Evolutionary conservation across 805 yeast genomes (phyloP).

Genomic region (Candida silvicultrix): DNA sequence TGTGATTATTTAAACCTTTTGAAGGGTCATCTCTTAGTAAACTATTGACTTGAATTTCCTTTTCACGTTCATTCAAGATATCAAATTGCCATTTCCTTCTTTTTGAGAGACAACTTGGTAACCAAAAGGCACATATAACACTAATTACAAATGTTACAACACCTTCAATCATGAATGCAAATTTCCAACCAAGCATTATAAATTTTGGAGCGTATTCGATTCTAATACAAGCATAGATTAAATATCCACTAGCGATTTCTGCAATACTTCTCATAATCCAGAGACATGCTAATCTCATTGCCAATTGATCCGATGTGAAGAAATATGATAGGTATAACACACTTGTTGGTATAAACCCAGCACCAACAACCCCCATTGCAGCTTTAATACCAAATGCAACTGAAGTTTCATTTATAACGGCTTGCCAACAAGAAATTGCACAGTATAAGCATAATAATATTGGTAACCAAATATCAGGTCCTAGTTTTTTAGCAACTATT

Average conservation of each 20-base stretch:
- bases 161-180: slow-evolving; percentile 60
- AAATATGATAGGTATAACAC: slow-evolving; percentile 34
- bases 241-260: slow-evolving; percentile 18
- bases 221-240: slow-evolving; percentile 20
- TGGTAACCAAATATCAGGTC: slow-evolving; percentile 58
- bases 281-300: slow-evolving; percentile 20
- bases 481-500: slow-evolving; percentile 48
- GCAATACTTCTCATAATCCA: slow-evolving; percentile 25
- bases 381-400: slow-evolving; percentile 41
- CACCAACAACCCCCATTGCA: slow-evolving; percentile 47
- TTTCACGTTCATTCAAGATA: background rate
- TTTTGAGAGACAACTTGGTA: slow-evolving; percentile 43
- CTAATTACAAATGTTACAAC: slow-evolving; percentile 46
- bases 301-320: slow-evolving; percentile 27
- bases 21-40: background rate
- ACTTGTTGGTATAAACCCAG: slow-evolving; percentile 59
- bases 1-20: background rate
- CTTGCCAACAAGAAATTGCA: slow-evolving; percentile 44
- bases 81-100: background rate
- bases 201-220: slow-evolving; percentile 29
- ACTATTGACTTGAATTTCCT: background rate
- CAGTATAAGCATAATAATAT: slow-evolving; percentile 49
- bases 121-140: slow-evolving; percentile 30
- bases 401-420: slow-evolving; percentile 29
- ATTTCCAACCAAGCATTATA: slow-evolving; percentile 44